phyloP scores from a whole-genome alignment of 2,329 filamentous ascomycete species.

The Neophaeococcomyces aloes region DNA sequence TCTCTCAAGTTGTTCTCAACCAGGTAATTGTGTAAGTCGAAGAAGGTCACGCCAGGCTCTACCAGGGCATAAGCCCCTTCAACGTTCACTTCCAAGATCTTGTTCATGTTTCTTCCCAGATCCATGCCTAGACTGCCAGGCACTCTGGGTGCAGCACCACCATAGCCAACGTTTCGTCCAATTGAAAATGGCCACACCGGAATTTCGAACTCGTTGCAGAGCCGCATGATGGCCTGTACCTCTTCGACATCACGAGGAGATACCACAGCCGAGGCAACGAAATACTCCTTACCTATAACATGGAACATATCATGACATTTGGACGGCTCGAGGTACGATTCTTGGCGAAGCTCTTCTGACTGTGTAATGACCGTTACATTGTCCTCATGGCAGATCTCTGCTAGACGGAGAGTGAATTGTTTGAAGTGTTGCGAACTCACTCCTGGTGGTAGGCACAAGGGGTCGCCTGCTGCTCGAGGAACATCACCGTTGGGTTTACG shows the following conservation, averaged over 20 bases:
- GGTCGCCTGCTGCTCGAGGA: conserved; percentile 10
- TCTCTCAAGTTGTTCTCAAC: conserved; percentile 30
- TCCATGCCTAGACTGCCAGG: conserved; percentile 37
- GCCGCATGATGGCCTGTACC: conserved; percentile 24
- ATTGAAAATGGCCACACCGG: conserved; percentile 28
- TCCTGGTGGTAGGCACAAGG: conserved; percentile 18
- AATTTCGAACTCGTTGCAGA: conserved; percentile 27
- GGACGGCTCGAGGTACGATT: conserved; percentile 25
- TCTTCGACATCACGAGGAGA: conserved; percentile 23
- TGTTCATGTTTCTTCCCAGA: conserved; percentile 30
- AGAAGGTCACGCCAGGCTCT: conserved; percentile 38
- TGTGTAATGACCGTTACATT: conserved; percentile 22
- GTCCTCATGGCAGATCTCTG: conserved; percentile 20
- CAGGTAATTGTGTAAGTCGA: conserved; percentile 35
- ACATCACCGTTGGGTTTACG: conserved; percentile 9
- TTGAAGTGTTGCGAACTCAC: conserved; percentile 17
- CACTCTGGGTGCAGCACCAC: conserved; percentile 39
- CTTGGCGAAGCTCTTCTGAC: conserved; percentile 18
- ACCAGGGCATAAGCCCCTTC: conserved; percentile 26
- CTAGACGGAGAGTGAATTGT: conserved; percentile 16
- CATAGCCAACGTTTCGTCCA: conserved; percentile 40
- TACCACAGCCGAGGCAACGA: conserved; percentile 36
- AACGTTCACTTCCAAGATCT: conserved; percentile 26
- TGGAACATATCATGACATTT: conserved; percentile 34
- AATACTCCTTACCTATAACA: conserved; percentile 34